Evolutionary conservation across 2,329 filamentous ascomycete species (phyloP).

Genomic region (Hyphodiscus sp.): DNA sequence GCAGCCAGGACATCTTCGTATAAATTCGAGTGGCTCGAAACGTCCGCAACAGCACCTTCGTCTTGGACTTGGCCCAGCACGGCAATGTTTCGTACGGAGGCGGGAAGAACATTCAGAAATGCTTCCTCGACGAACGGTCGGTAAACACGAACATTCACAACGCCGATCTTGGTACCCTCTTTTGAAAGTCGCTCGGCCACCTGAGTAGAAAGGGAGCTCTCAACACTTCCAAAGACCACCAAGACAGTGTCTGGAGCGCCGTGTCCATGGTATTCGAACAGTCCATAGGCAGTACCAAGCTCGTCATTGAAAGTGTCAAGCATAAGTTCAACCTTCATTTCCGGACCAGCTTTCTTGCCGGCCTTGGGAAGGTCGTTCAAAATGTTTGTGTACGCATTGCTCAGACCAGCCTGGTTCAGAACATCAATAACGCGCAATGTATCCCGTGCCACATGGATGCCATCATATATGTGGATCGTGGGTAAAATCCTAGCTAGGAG

Average conservation of each 20-base stretch:
- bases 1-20: conserved; percentile 89
- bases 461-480: conserved; percentile 85
- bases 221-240: conserved; percentile 87
- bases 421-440: conserved; percentile 76
- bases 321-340: conserved; percentile 65
- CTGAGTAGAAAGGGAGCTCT: conserved; percentile 80
- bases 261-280: conserved; percentile 93
- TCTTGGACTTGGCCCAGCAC: conserved; percentile 85
- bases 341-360: conserved; percentile 64
- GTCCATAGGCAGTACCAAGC: conserved; percentile 85
- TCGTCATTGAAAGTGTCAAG: conserved; percentile 78
- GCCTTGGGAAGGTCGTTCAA: conserved; percentile 53
- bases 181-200: conserved; percentile 66
- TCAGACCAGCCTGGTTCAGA: conserved; percentile 65
- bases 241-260: conserved; percentile 72
- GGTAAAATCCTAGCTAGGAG: conserved; percentile 71
- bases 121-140: conserved; percentile 92
- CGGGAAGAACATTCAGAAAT: conserved; percentile 76
- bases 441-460: conserved; percentile 74
- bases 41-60: conserved; percentile 65
- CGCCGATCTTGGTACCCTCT: conserved; percentile 72
- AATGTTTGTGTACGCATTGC: conserved; percentile 62
- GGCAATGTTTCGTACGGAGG: conserved; percentile 66
- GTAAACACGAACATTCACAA: conserved; percentile 89
- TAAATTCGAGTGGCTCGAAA: conserved; percentile 72